Evolutionary conservation across 441 rosid genomes (phyloP), one percentile per base, ranked within the genome.

Genomic region (Pelargonium myrrhifolium): DNA sequence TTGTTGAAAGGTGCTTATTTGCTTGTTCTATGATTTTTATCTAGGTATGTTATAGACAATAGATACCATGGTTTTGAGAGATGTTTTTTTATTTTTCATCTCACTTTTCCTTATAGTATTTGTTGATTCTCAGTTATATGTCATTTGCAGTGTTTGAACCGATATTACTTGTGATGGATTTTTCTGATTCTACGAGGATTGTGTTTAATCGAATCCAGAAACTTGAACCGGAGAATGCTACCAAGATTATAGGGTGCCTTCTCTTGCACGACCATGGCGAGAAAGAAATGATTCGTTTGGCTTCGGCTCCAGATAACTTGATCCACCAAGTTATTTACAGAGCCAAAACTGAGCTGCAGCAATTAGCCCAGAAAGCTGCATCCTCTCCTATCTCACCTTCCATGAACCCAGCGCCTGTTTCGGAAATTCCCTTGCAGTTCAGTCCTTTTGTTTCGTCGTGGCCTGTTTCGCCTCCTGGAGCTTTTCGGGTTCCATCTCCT

Each of bases 171-270:
- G 64, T 63, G 67, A 88, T 86, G 88, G 93, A 83, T 39, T 76
- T 79, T 71, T 72, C 83, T 10, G 89, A 83, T 35, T 71, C 81
- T 58, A 76, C 87, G 0, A 78, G 71, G 35, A 70, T 81, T 68
- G 82, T 86, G 45, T 78, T 77, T 65, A 74, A 81, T 35, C 79
- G 84, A 72, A 81, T 87, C 64, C 76, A 74, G 76, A 78, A 80
- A 70, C 64, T 86, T 35, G 89, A 86, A 47, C 94, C 89, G 0
- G 91, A 83, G 9, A 79, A 77, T 63, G 82, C 67, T n/a, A 56
- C 72, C 17, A 88, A 85, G 73, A 83, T 88, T 28, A 76, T 86
- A 26, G 89, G 91, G 0, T 85, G 72, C 72, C 86, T 88, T 69
- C 76, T 83, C 37, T 40, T 83, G 61, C 82, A 79, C 72, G 86